Base-by-base conservation (phyloP, 129 eudicot genomes). In the Flaveria linearis region DNA sequence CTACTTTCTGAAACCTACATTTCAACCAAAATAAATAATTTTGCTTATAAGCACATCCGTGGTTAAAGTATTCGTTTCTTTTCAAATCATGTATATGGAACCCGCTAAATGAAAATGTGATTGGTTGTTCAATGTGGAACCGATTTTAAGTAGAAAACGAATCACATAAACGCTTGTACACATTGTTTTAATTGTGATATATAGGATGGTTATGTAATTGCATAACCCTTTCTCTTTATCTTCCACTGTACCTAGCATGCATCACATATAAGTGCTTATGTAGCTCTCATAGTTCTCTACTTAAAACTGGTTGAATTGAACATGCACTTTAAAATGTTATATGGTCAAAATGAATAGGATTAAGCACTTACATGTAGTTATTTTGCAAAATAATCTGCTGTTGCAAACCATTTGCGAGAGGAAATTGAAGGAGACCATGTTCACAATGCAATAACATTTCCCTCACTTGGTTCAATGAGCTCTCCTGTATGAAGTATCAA, bases 371-470 rank as follows among this genome's bases (percentile, higher is more conserved):
- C 98, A 95, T 87, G 84, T 47, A 71, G 55, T 76, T 82, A 22
- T 61, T 72, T 68, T 82, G 88, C 43, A 56, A 30, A 56, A 79
- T 15, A 12, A 73, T 84, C 53, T 55, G 68, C 42, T 77, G 85
- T 63, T 81, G 89, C 71, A 80, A 67, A 80, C 75, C 76, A 76
- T 68, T 81, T 63, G 58, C 56, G 47, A 81, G 46, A 74, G 52
- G 79, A 71, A 36, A 69, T 0, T 80, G 80, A 23, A 76, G 17
- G 66, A 91, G 84, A 46, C 96, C 98, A 47, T 39, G 68, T 66
- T 91, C 90, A 74, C 99, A 95, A 62, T 86, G 94, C 83, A 72
- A 22, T 66, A 81, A 83, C 99, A 95, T 87, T 79, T 91, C 88
- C 75, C 57, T 87, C 79, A 91, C 93, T 95, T 91, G 90, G 81